Evolutionary conservation across 306 rosid species (phyloP), one percentile per base, ranked within the genome.

Genomic region (Inga laurina): DNA sequence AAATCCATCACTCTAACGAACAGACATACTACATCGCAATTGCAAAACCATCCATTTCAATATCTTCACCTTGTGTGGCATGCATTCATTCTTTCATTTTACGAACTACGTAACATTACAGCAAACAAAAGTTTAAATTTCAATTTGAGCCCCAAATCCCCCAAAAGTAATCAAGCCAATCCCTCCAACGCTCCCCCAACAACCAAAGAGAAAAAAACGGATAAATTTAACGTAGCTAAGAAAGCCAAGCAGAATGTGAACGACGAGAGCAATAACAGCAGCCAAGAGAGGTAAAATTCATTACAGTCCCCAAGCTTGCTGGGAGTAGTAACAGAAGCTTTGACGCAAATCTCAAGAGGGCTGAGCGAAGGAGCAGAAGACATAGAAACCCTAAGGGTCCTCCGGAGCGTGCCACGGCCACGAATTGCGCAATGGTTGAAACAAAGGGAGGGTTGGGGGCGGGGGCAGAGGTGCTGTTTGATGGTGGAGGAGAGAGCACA

Each of bases 271-370:
- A 49, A 45, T 46, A 16, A 56, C 3, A 30, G 16, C 4, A 7
- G 15, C 5, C 7, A 10, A 49, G 24, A 51, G 34, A 14, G 56
- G 52, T 51, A 14, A 56, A 72, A 49, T 15, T 24, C 32, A 76
- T 85, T 90, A 93, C 97, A 96, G 91, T 96, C 99, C 64, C 99
- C 98, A 72, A 76, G 90, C 82, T 41, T 88, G 86, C 87, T 82
- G 75, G 98, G 97, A 7, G 79, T 81, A 39, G 91, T 91, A 74
- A 78, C 0, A 66, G 98, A 96, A 73, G 94, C 91, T 80, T 96
- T 96, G 82, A 85, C 97, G 85, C 91, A 90, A 57, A 90, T 52
- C 84, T 91, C 93, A n/a, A 93, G 75, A 54, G 96, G 93, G 48
- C 3, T 49, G 27, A 91, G 54, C 51, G 91, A 80, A 78, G 90